Evolutionary conservation across 2,329 filamentous ascomycete genomes (phyloP).

Genomic region (Fusarium sp.): DNA sequence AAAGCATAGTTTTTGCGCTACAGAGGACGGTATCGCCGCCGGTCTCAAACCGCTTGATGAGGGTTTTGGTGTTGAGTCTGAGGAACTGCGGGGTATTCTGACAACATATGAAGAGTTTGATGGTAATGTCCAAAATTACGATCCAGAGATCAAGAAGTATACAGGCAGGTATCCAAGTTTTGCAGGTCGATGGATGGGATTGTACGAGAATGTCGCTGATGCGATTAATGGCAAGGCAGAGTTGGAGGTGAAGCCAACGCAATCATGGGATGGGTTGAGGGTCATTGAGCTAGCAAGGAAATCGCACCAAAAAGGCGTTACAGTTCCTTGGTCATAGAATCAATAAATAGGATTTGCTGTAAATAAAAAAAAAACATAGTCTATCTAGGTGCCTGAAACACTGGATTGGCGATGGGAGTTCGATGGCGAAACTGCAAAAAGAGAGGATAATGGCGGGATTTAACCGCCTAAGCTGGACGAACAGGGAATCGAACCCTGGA

Average conservation of each 20-base stretch:
- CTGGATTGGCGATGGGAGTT: too few relatives aligned
- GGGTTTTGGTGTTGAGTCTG: slow-evolving; percentile 26
- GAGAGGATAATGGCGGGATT: background rate
- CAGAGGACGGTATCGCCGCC: slow-evolving; percentile 33
- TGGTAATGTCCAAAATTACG: slow-evolving; percentile 42
- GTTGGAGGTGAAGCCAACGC: slow-evolving; percentile 50
- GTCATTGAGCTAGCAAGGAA: slow-evolving; percentile 52
- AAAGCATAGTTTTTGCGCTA: slow-evolving; percentile 47
- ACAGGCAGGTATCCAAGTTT: slow-evolving; percentile 51
- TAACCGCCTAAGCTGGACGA: slow-evolving; percentile 12
- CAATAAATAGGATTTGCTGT: too few relatives aligned
- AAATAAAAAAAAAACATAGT: too few relatives aligned
- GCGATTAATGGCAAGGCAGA: slow-evolving; percentile 52
- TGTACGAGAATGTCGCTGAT: slow-evolving; percentile 52
- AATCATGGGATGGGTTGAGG: slow-evolving; percentile 52
- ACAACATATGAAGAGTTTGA: slow-evolving; percentile 52
- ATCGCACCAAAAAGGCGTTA: slow-evolving; percentile 46
- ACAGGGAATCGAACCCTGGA: slow-evolving; percentile 31
- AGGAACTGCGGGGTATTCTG: slow-evolving; percentile 41
- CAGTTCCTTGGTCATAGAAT: slow-evolving; percentile 40
- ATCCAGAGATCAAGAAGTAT: slow-evolving; percentile 46
- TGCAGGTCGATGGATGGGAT: slow-evolving; percentile 50
- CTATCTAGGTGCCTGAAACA: too few relatives aligned
- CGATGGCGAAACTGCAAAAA: background rate
- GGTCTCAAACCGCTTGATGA: slow-evolving; percentile 23